Evolutionary conservation across 2,329 filamentous ascomycete species (phyloP).

Genomic region (Phialocephala sp.): DNA sequence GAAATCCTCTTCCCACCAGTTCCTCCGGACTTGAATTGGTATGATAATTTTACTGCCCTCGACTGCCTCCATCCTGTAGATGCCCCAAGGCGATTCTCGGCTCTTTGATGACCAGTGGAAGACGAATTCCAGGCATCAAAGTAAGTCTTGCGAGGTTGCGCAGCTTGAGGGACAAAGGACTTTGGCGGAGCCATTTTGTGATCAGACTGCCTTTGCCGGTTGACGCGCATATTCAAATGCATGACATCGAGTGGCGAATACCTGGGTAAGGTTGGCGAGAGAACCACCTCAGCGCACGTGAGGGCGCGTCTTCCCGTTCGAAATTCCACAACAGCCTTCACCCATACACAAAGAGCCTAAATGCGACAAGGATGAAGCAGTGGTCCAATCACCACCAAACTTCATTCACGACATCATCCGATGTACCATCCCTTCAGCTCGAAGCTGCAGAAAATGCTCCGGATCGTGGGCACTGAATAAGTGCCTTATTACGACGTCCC

Average conservation of each 20-base stretch:
- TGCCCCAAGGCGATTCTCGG: constrained; percentile 68
- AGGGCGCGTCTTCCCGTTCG: too few relatives aligned
- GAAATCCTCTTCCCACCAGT: constrained; percentile 64
- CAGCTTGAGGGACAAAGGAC: constrained; percentile 31
- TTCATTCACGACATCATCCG: constrained; percentile 17
- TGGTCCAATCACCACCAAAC: neutral
- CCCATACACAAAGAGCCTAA: constrained; percentile 2
- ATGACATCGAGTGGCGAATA: too few relatives aligned
- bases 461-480: neutral
- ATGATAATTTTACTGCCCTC: constrained; percentile 69
- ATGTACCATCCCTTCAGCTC: constrained; percentile 20
- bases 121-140: constrained; percentile 77
- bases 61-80: constrained; percentile 74
- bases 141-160: constrained; percentile 47
- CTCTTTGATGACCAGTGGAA: constrained; percentile 78
- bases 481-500: constrained; percentile 9
- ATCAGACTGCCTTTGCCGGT: too few relatives aligned
- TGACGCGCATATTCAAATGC: too few relatives aligned
- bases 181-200: constrained; percentile 36
- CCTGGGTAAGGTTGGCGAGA: neutral
- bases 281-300: too few relatives aligned
- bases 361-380: constrained; percentile 1
- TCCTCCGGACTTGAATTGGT: constrained; percentile 68
- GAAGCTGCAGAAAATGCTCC: constrained; percentile 17
- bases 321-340: neutral